These are phyloP conservation scores for Aspergillus brasiliensis DNA, from an alignment of 2,329 filamentous ascomycete genomes.

Conservation along the genomic window DNA sequence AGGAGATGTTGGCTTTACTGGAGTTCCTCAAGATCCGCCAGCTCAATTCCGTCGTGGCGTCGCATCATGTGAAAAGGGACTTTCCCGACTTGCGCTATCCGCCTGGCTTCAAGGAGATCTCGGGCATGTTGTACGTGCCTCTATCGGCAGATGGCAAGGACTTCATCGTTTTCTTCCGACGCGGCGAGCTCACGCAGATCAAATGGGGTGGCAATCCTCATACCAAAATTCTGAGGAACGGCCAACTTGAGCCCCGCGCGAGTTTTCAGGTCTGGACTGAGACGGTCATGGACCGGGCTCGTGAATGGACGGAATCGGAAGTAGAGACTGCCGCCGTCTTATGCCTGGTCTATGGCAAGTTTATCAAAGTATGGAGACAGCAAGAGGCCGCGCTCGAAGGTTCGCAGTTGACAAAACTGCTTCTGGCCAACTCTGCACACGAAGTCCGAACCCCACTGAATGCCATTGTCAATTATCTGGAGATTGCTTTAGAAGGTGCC, in stretches of 20 bases:
- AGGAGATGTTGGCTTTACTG: slow-evolving; percentile 80
- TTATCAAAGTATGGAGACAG: slow-evolving; percentile 91
- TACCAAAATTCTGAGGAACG: slow-evolving; percentile 69
- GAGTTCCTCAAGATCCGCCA: slow-evolving; percentile 79
- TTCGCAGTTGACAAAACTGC: slow-evolving; percentile 74
- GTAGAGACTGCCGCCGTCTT: slow-evolving; percentile 85
- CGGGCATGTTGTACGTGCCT: slow-evolving; percentile 79
- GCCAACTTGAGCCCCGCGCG: slow-evolving; percentile 75
- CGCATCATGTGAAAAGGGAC: slow-evolving; percentile 73
- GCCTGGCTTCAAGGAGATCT: slow-evolving; percentile 76
- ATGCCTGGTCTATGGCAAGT: slow-evolving; percentile 83
- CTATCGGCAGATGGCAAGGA: slow-evolving; percentile 74
- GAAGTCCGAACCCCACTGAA: slow-evolving; percentile 90
- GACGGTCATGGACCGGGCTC: slow-evolving; percentile 76
- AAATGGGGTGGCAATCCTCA: slow-evolving; percentile 67
- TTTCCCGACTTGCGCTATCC: slow-evolving; percentile 80
- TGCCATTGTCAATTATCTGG: slow-evolving; percentile 91
- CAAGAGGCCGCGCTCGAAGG: slow-evolving; percentile 83
- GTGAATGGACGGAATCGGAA: slow-evolving; percentile 87
- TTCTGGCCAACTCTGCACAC: slow-evolving; percentile 86
- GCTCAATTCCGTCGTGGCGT: slow-evolving; percentile 73
- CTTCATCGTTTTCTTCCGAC: slow-evolving; percentile 91
- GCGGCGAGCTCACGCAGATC: slow-evolving; percentile 75
- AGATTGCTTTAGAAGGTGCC: slow-evolving; percentile 81
- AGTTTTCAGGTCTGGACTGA: slow-evolving; percentile 84